These are phyloP conservation scores for Moricandia arvensis DNA, from an alignment of 345 rosid species.

Conservation along the genomic window DNA sequence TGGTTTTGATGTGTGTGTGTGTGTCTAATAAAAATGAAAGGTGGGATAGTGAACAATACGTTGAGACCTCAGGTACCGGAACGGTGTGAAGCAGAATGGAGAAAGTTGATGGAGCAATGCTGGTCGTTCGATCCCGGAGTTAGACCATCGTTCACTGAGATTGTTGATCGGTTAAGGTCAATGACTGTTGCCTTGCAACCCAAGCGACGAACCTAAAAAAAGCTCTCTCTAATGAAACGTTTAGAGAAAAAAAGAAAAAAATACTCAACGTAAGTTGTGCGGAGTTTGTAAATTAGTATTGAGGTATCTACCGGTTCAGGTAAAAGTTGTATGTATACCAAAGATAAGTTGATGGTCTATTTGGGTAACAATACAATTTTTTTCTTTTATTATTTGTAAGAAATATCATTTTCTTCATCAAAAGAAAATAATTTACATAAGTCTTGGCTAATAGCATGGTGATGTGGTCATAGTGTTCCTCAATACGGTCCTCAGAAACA, in stretches of 20 bases:
- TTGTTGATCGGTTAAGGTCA: conserved; percentile 43
- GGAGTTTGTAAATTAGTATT: conserved; percentile 28
- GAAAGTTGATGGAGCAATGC: conserved; percentile 79
- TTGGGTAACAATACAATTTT: neutral
- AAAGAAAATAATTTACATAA: neutral
- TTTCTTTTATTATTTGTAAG: neutral
- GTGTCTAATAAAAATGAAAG: conserved; percentile 28
- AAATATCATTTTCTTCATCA: neutral
- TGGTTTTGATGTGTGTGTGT: too few species aligned
- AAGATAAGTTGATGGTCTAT: neutral
- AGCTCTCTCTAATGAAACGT: neutral
- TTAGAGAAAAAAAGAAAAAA: neutral
- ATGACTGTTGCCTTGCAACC: conserved; percentile 44
- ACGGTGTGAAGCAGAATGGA: conserved; percentile 66
- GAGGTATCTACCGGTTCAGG: conserved; percentile 22
- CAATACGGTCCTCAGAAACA: neutral
- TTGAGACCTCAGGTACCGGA: conserved; percentile 66
- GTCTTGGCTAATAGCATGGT: neutral
- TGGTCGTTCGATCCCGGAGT: conserved; percentile 68
- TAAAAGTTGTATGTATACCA: conserved; percentile 5
- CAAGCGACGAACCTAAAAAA: conserved; percentile 41
- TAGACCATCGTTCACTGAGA: conserved; percentile 53
- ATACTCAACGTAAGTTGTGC: neutral
- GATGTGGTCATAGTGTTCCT: neutral
- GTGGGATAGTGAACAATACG: conserved; percentile 71